phyloP scores from a whole-genome alignment of 1,284 basidiomycete species.

The Tilletia walkeri region DNA sequence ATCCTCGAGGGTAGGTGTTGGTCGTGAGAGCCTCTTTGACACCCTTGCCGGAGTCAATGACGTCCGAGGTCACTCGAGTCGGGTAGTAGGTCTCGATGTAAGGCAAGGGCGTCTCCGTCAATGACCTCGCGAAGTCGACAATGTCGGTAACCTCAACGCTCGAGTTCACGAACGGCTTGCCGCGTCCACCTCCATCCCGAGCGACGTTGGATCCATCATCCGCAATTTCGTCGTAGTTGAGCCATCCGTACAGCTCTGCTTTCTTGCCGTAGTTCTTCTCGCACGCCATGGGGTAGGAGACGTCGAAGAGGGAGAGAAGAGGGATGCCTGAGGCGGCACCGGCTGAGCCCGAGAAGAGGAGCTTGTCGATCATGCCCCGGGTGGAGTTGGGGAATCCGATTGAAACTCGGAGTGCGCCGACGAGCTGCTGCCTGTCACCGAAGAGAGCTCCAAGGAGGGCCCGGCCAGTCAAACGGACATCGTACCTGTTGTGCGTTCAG shows the following conservation, averaged over 20 bases:
- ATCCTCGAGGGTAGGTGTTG: slow-evolving; percentile 14
- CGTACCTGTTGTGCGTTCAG: background rate
- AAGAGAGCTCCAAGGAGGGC: slow-evolving; percentile 13
- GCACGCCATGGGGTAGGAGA: slow-evolving; percentile 3
- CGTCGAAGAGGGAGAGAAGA: slow-evolving; percentile 1
- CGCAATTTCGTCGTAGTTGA: slow-evolving; percentile 21
- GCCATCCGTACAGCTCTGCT: slow-evolving; percentile 17
- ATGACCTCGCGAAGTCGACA: slow-evolving; percentile 16
- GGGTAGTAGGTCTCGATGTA: slow-evolving; percentile 23
- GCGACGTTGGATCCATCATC: slow-evolving; percentile 23
- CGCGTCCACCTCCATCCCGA: background rate
- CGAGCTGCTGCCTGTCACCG: slow-evolving; percentile 16
- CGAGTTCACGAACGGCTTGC: slow-evolving; percentile 21
- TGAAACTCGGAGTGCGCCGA: slow-evolving; percentile 19
- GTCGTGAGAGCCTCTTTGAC: slow-evolving; percentile 8
- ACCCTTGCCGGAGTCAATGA: slow-evolving; percentile 5
- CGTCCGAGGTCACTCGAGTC: slow-evolving; percentile 16
- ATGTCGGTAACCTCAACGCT: slow-evolving; percentile 19
- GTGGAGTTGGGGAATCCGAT: slow-evolving; percentile 16
- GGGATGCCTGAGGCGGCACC: background rate
- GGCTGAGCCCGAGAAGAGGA: slow-evolving; percentile 4
- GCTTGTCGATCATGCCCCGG: slow-evolving; percentile 1
- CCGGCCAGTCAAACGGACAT: background rate
- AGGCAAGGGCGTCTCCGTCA: slow-evolving; percentile 18
- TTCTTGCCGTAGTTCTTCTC: slow-evolving; percentile 16